Conservation (phyloP, 495 filamentous ascomycete genomes). For the Daldinia caldariorum region DNA sequence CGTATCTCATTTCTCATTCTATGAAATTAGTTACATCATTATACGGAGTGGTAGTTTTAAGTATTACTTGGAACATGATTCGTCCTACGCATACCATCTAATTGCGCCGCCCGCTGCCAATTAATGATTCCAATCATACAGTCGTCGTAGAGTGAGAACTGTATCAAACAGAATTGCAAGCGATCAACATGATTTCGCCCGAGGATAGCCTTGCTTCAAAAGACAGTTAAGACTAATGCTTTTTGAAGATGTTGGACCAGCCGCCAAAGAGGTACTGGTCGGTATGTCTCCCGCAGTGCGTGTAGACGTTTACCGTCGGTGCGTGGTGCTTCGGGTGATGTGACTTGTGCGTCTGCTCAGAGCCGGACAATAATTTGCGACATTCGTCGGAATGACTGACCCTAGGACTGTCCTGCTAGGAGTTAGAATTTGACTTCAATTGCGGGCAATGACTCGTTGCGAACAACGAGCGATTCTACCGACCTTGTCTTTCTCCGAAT, state of each 20-base stretch:
- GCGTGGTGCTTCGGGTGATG: slow-evolving; percentile 35
- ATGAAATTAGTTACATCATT: slow-evolving; percentile 25
- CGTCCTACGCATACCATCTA: slow-evolving; percentile 16
- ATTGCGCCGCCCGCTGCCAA: slow-evolving; percentile 16
- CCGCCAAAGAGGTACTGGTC: slow-evolving; percentile 49
- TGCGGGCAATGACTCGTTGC: neutral
- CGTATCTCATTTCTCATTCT: slow-evolving; percentile 32
- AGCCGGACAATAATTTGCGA: slow-evolving; percentile 12
- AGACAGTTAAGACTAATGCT: slow-evolving; percentile 24
- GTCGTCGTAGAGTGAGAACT: slow-evolving; percentile 6
- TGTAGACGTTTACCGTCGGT: slow-evolving; percentile 49
- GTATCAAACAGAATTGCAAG: slow-evolving; percentile 28
- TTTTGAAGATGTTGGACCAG: slow-evolving; percentile 43
- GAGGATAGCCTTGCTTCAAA: slow-evolving; percentile 2
- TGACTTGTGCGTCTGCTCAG: slow-evolving; percentile 23
- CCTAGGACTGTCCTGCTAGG: slow-evolving; percentile 16
- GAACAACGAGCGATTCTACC: slow-evolving; percentile 1
- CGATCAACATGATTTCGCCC: neutral
- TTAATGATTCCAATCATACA: slow-evolving; percentile 25
- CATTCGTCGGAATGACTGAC: slow-evolving; percentile 26
- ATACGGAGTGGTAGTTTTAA: slow-evolving; percentile 7
- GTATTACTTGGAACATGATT: slow-evolving; percentile 17
- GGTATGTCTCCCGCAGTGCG: slow-evolving; percentile 48
- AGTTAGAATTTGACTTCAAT: slow-evolving; percentile 18
- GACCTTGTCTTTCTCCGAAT: slow-evolving; percentile 45